Conservation (phyloP, 1,284 basidiomycete species). For the Mycena sp. region DNA sequence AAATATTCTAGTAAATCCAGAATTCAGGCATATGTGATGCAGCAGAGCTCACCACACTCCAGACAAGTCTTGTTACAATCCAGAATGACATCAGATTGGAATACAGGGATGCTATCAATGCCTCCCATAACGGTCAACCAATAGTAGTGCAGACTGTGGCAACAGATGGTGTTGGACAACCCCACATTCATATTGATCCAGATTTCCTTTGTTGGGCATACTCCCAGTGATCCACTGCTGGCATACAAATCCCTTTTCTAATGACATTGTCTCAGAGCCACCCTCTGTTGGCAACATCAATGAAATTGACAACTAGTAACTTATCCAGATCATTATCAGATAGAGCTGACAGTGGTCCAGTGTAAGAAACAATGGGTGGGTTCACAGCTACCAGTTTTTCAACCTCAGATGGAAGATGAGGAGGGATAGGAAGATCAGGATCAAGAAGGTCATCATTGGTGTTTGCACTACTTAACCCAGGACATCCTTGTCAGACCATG, state of each 20-base stretch:
- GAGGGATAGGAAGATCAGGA: background rate
- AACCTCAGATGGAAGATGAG: background rate
- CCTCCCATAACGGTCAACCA: conserved; percentile 35
- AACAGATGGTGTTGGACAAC: conserved; percentile 33
- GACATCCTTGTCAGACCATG: too few relatives aligned
- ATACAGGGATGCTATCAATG: conserved; percentile 27
- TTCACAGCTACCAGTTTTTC: background rate
- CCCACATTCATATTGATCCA: conserved; percentile 34
- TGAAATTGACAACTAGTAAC: conserved; percentile 9
- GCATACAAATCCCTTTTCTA: conserved; percentile 23
- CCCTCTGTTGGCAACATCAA: background rate
- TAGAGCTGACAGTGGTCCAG: conserved; percentile 18
- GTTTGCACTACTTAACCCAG: too few relatives aligned
- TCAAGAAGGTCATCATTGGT: conserved; percentile 14
- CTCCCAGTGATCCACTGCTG: conserved; percentile 26
- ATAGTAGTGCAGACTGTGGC: conserved; percentile 22
- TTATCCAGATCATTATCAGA: conserved; percentile 29
- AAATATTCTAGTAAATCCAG: too few relatives aligned
- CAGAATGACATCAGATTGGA: conserved; percentile 28
- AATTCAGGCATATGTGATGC: conserved; percentile 24
- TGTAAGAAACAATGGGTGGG: background rate
- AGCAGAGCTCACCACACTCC: conserved; percentile 19
- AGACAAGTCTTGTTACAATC: conserved; percentile 29
- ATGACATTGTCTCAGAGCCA: background rate
- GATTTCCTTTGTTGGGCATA: conserved; percentile 38